Evolutionary conservation across 306 rosid genomes (phyloP).

Genomic region (Sindora glabra): DNA sequence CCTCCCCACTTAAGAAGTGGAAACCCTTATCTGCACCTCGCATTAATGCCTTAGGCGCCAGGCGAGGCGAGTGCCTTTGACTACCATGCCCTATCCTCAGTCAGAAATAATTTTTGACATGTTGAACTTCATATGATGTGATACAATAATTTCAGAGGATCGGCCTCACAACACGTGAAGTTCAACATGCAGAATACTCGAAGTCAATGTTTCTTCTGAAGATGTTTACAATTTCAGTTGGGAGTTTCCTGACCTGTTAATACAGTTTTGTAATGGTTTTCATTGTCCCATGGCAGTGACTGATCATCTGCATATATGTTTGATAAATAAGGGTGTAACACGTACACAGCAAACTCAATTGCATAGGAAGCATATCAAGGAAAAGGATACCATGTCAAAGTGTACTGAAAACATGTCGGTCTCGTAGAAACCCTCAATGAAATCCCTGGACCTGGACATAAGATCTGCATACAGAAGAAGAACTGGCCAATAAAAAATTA

Average conservation of each 20-base stretch:
- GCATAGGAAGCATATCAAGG: neutral
- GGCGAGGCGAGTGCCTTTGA: too few relatives aligned
- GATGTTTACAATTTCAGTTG: too few relatives aligned
- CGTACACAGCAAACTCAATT: neutral
- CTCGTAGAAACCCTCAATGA: slow-evolving; percentile 93
- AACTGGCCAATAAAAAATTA: slow-evolving; percentile 94
- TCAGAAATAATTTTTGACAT: too few relatives aligned
- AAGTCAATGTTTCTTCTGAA: too few relatives aligned
- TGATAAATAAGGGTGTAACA: slow-evolving; percentile 52
- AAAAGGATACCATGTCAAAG: slow-evolving; percentile 91
- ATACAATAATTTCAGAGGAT: too few relatives aligned
- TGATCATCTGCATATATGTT: slow-evolving; percentile 77
- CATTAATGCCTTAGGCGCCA: too few relatives aligned
- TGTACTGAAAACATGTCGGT: slow-evolving; percentile 77
- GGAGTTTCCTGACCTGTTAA: slow-evolving; percentile 67
- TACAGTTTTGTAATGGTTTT: slow-evolving; percentile 66
- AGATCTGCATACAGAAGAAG: slow-evolving; percentile 87
- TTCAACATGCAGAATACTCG: too few relatives aligned
- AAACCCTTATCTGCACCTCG: too few relatives aligned
- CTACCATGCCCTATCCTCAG: too few relatives aligned
- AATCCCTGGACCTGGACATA: slow-evolving; percentile 95
- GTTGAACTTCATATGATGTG: too few relatives aligned
- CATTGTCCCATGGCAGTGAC: slow-evolving; percentile 72
- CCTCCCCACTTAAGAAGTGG: too few relatives aligned
- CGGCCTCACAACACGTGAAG: too few relatives aligned